A percentile compares a stretch with the other conserved stretches of the same genome.
Evolutionary conservation across 148 eudicot species (phyloP).

Genomic region (Rhododendron williamsianum): DNA sequence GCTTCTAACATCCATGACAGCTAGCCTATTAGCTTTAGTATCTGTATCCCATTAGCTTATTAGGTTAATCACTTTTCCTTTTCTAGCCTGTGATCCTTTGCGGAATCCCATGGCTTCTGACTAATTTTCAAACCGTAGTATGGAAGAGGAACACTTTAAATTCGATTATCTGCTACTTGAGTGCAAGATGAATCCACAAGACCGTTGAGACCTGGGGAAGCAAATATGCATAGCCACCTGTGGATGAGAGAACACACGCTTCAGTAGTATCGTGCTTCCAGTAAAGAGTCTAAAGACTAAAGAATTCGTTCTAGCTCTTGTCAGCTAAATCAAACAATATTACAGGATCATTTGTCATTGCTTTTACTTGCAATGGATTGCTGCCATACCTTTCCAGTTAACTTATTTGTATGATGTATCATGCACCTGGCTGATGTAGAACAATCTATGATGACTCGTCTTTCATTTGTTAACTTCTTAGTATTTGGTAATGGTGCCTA

Average conservation of each 20-base stretch:
- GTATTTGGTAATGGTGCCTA: background rate
- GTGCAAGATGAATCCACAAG: background rate
- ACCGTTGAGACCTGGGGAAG: background rate
- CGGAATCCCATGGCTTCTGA: no score
- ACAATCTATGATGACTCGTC: background rate
- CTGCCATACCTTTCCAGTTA: background rate
- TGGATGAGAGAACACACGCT: background rate
- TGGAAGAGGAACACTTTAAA: background rate
- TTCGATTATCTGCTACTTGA: background rate
- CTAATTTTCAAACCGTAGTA: no score
- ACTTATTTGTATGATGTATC: background rate
- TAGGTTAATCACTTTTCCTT: background rate
- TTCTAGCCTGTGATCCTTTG: background rate
- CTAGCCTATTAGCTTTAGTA: conserved; percentile 1
- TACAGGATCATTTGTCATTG: background rate
- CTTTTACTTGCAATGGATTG: conserved; percentile 3
- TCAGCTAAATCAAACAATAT: background rate
- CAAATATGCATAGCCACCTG: background rate
- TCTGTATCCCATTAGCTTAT: background rate
- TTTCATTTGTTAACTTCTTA: background rate
- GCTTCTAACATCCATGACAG: background rate
- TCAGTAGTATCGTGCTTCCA: background rate
- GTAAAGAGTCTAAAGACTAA: background rate
- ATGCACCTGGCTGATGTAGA: background rate
- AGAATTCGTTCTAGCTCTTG: background rate